phyloP scores from a whole-genome alignment of 1,139 yeast genomes.

The Yamadazyma friedrichii region DNA sequence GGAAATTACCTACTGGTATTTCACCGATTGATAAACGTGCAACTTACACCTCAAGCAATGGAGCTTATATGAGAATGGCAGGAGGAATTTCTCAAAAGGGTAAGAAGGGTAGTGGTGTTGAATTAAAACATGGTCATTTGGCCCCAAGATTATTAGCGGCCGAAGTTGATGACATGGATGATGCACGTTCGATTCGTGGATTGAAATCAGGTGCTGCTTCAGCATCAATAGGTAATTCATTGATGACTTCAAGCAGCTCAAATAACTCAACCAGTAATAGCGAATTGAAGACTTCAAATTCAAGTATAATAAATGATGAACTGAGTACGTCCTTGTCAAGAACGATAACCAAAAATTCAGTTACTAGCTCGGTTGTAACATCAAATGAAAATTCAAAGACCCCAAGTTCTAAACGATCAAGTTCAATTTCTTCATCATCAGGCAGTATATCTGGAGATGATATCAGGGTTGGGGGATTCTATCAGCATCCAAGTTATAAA shows the following conservation, averaged over 20 bases:
- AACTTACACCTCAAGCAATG: conserved; percentile 26
- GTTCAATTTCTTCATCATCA: conserved; percentile 15
- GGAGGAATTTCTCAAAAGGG: conserved; percentile 25
- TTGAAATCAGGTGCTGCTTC: conserved; percentile 4
- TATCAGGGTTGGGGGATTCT: conserved; percentile 29
- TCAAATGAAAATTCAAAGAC: conserved; percentile 19
- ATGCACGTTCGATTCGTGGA: conserved; percentile 8
- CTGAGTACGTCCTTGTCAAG: conserved; percentile 27
- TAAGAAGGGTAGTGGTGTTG: conserved; percentile 49
- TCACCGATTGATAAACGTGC: conserved; percentile 40
- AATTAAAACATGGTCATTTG: conserved; percentile 71
- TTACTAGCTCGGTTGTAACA: conserved; percentile 16
- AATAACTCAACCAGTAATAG: neutral
- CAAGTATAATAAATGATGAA: conserved; percentile 17
- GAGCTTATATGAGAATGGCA: conserved; percentile 31
- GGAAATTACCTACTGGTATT: conserved; percentile 69
- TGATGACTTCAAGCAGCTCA: neutral
- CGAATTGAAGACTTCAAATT: conserved; percentile 10
- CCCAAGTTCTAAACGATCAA: conserved; percentile 6
- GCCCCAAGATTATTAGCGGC: conserved; percentile 74
- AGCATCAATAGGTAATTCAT: neutral
- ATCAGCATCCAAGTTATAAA: conserved; percentile 45
- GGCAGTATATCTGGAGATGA: conserved; percentile 24
- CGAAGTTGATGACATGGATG: conserved; percentile 70
- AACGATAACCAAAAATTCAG: conserved; percentile 30